phyloP scores from a whole-genome alignment of 768 basidiomycete species.

The Mycena polygramma region DNA sequence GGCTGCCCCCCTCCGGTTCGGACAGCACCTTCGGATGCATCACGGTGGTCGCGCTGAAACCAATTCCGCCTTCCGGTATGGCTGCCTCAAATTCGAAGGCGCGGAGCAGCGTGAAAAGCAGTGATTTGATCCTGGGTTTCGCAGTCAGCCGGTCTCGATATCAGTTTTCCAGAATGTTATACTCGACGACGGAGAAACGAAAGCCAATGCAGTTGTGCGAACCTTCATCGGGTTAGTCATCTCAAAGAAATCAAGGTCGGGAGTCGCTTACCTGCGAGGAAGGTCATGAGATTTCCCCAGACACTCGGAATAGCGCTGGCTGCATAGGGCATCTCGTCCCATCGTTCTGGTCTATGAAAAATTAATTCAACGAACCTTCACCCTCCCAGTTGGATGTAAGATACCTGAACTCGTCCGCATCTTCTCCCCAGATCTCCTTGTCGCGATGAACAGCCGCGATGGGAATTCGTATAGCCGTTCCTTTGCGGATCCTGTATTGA shows the following conservation, averaged over 20 bases:
- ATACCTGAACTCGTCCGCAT: constrained; percentile 7
- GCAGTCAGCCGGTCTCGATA: background rate
- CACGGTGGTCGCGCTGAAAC: background rate
- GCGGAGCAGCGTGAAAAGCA: background rate
- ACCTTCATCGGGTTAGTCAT: constrained; percentile 54
- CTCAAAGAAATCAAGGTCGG: constrained; percentile 26
- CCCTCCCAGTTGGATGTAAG: background rate
- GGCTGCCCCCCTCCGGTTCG: background rate
- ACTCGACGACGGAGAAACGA: constrained; percentile 28
- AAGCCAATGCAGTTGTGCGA: constrained; percentile 58
- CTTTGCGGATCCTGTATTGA: background rate
- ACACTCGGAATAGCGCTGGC: background rate
- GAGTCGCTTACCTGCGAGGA: background rate
- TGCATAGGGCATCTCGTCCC: background rate
- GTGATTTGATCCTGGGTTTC: background rate
- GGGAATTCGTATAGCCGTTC: background rate
- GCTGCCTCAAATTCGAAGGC: background rate
- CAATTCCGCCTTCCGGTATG: background rate
- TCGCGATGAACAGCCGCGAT: constrained; percentile 1
- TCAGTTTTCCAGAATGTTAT: background rate
- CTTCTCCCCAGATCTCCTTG: constrained; percentile 6
- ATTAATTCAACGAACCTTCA: no score
- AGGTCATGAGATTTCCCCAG: constrained; percentile 1
- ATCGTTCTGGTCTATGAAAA: background rate
- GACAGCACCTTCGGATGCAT: background rate